phyloP scores from a whole-genome alignment of 345 rosid genomes.

The Gossypium mustelinum region DNA sequence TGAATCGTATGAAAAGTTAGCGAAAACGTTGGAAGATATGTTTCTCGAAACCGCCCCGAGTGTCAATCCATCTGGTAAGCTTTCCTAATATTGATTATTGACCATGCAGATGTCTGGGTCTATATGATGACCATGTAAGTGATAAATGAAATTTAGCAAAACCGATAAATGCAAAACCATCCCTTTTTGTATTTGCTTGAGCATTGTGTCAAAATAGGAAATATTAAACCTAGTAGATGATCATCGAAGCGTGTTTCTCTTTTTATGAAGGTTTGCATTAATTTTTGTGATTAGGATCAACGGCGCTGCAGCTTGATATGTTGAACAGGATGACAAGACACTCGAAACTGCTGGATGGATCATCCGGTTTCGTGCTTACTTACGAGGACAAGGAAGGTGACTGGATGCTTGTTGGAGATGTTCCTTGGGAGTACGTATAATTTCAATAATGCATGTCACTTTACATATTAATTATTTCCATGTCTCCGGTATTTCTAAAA shows the following conservation, averaged over 20 bases:
- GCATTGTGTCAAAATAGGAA: neutral
- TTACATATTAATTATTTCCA: neutral
- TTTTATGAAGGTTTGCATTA: conserved; percentile 1
- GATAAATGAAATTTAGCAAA: too few species aligned
- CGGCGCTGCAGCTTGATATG: conserved; percentile 28
- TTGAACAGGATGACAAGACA: conserved; percentile 28
- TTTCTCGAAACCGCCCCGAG: conserved; percentile 45
- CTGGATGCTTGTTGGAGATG: conserved; percentile 99
- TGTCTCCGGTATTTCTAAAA: too few species aligned
- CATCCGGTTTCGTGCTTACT: conserved; percentile 75
- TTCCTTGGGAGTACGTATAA: conserved; percentile 87
- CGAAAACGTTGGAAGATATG: conserved; percentile 67
- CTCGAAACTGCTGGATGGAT: conserved; percentile 57
- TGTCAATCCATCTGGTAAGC: conserved; percentile 34
- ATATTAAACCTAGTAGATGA: neutral
- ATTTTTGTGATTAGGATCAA: conserved; percentile 29
- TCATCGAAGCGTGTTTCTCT: neutral
- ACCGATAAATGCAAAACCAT: too few species aligned
- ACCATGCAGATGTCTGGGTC: neutral
- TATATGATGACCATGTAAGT: neutral
- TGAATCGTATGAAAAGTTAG: conserved; percentile 65
- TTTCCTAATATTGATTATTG: conserved; percentile 12
- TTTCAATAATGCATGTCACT: neutral
- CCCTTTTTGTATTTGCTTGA: too few species aligned
- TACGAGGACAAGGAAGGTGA: conserved; percentile 95